Percentiles rank a stretch among this genome's conserved stretches.
These are phyloP conservation scores for Penicillium turbatum DNA, from an alignment of 495 filamentous ascomycete genomes.

Conservation along the genomic window DNA sequence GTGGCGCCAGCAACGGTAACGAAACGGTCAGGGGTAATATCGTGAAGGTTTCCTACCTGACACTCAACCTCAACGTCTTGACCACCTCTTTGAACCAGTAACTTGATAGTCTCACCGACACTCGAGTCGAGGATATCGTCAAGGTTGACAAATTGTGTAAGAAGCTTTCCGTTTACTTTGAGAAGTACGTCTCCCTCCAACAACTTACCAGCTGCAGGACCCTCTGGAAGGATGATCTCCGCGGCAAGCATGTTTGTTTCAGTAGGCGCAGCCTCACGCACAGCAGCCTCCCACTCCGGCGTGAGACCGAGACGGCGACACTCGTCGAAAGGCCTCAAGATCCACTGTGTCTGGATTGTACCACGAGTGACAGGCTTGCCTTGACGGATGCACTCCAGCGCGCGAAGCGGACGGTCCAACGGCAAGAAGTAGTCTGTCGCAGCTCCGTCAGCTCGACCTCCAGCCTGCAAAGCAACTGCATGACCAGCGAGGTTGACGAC, in stretches of 20 bases:
- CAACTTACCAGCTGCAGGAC: slow-evolving; percentile 76
- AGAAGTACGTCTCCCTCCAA: slow-evolving; percentile 96
- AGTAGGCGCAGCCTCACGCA: slow-evolving; percentile 77
- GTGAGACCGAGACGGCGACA: slow-evolving; percentile 85
- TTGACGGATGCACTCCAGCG: slow-evolving; percentile 77
- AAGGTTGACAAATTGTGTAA: slow-evolving; percentile 91
- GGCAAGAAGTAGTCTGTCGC: slow-evolving; percentile 98
- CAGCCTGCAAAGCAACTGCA: slow-evolving; percentile 91
- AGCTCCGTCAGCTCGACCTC: slow-evolving; percentile 87
- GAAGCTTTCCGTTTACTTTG: slow-evolving; percentile 87
- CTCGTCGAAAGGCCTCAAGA: slow-evolving; percentile 96
- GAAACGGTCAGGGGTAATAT: slow-evolving; percentile 93
- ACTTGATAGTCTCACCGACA: slow-evolving; percentile 66
- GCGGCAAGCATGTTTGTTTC: slow-evolving; percentile 97
- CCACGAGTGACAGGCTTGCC: slow-evolving; percentile 73
- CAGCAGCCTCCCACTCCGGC: slow-evolving; percentile 76
- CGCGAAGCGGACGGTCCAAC: slow-evolving; percentile 80
- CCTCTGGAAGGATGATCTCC: slow-evolving; percentile 88
- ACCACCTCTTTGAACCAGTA: slow-evolving; percentile 84
- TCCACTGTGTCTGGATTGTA: slow-evolving; percentile 97
- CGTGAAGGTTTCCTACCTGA: slow-evolving; percentile 83
- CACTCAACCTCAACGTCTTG: slow-evolving; percentile 82
- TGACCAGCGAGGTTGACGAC: slow-evolving; percentile 94
- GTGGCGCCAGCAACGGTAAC: slow-evolving; percentile 88
- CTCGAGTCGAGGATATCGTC: slow-evolving; percentile 89